Evolutionary conservation across 2,329 filamentous ascomycete genomes (phyloP), one percentile per base, ranked within the genome.

Genomic region (Trichoderma sp.): DNA sequence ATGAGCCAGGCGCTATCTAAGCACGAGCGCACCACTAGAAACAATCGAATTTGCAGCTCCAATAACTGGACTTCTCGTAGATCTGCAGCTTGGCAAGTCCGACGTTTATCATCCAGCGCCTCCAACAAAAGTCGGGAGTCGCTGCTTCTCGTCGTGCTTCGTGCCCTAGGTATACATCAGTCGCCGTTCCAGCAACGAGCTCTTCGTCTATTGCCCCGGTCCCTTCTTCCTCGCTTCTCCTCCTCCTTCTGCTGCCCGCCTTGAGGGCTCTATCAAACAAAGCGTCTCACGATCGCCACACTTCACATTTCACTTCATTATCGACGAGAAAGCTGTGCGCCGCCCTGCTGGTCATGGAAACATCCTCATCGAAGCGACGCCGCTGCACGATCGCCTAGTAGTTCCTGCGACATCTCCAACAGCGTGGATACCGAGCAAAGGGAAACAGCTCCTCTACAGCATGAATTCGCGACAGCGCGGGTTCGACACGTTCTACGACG

Each of bases 401-500:
- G 30, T 41, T 41, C 41, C 51, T 61, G 56, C 21, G 63, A 43
- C 30, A 61, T 44, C 41, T 30, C 51, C 34, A 39, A 44, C 45
- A 19, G 39, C 47, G 54, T 63, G 65, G 59, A 50, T 63, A 54
- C 43, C 44, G 44, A 43, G 60, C 34, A 14, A 30, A 39, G 39
- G 50, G 10, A 39, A 21, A 19, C 47, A 50, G 60, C 41, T 54
- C 60, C 70, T 65, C 21, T 34, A 67, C 71, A 74, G 74, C 68
- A 78, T 78, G 76, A 76, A 69, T 74, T 71, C 72, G 67, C 72
- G 72, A 69, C 68, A 74, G 67, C 67, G 69, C 64, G 69, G 72
- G 54, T 75, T 76, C 69, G 72, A 73, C 47, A 72, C 68, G 57
- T 76, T 76, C 64, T 76, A 78, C 71, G 73, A 78, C 72, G 73